phyloP scores from a whole-genome alignment of 192 early-diverging fungal genomes.

The Linderina pennispora region DNA sequence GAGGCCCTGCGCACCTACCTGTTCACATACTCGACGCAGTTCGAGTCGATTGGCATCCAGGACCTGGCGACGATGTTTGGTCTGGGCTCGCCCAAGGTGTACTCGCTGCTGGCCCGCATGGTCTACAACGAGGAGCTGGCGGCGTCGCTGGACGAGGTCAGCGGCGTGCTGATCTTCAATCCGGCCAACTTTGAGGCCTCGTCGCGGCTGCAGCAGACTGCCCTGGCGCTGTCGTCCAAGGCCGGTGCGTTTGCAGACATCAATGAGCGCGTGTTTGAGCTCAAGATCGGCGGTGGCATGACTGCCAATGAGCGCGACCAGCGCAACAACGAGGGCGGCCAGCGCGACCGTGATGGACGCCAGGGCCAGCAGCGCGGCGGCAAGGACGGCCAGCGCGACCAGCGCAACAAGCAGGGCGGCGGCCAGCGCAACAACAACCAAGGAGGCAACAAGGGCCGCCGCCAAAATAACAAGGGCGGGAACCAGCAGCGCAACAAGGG shows the following conservation, averaged over 20 bases:
- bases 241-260: slow-evolving; percentile 75
- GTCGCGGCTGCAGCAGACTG: slow-evolving; percentile 76
- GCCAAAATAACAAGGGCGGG: slow-evolving; percentile 14
- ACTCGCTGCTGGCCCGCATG: slow-evolving; percentile 85
- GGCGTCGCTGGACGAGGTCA: slow-evolving; percentile 83
- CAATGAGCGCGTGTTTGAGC: slow-evolving; percentile 89
- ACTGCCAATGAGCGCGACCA: slow-evolving; percentile 36
- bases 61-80: slow-evolving; percentile 87
- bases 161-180: slow-evolving; percentile 74
- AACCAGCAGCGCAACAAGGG: slow-evolving; percentile 5
- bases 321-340: slow-evolving; percentile 20
- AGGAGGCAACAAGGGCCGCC: background rate
- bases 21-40: slow-evolving; percentile 87
- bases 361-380: slow-evolving; percentile 33
- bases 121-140: slow-evolving; percentile 88
- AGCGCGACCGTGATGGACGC: slow-evolving; percentile 27
- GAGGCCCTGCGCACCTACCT: slow-evolving; percentile 95
- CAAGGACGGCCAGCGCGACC: slow-evolving; percentile 25
- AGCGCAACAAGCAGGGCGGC: background rate
- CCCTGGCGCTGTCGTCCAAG: slow-evolving; percentile 85
- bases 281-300: slow-evolving; percentile 50
- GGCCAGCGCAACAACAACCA: slow-evolving; percentile 4
- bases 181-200: slow-evolving; percentile 60
- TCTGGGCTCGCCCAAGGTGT: slow-evolving; percentile 57
- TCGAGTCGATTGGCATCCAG: slow-evolving; percentile 79